Conservation (phyloP, 257 asterid genomes). For the Solanum chiquidenum region DNA sequence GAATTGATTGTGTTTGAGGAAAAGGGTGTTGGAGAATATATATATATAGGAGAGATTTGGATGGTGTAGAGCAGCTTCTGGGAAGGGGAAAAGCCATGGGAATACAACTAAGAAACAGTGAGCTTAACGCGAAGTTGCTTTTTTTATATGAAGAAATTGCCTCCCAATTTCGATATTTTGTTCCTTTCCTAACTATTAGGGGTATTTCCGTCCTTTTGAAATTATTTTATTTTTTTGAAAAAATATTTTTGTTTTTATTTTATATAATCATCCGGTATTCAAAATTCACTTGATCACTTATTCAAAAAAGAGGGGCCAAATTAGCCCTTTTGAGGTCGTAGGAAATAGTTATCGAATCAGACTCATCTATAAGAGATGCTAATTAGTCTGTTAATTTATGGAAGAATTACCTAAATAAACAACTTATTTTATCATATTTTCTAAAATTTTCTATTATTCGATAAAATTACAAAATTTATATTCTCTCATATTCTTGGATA, state of each 20-base stretch:
- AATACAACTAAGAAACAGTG: slow-evolving; percentile 2
- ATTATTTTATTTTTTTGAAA: too few species aligned
- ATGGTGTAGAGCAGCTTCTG: background rate
- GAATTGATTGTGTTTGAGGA: background rate
- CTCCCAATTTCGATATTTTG: background rate
- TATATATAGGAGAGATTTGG: background rate
- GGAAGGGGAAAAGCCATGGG: background rate
- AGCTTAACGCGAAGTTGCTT: background rate
- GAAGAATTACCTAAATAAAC: too few species aligned
- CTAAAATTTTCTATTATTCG: background rate
- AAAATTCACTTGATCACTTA: background rate
- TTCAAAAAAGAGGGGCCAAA: background rate
- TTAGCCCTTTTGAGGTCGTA: background rate
- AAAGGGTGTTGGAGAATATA: background rate
- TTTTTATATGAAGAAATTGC: slow-evolving; percentile 5
- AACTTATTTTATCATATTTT: background rate
- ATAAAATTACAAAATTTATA: too few species aligned
- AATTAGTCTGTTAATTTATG: background rate
- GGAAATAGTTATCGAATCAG: background rate
- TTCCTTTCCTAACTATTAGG: background rate
- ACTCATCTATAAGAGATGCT: background rate
- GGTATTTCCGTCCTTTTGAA: background rate
- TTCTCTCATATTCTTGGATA: background rate
- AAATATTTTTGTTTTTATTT: too few species aligned
- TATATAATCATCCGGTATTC: background rate